Evolutionary conservation across 2,329 filamentous ascomycete species (phyloP).

Genomic region (Penicillium italicum): DNA sequence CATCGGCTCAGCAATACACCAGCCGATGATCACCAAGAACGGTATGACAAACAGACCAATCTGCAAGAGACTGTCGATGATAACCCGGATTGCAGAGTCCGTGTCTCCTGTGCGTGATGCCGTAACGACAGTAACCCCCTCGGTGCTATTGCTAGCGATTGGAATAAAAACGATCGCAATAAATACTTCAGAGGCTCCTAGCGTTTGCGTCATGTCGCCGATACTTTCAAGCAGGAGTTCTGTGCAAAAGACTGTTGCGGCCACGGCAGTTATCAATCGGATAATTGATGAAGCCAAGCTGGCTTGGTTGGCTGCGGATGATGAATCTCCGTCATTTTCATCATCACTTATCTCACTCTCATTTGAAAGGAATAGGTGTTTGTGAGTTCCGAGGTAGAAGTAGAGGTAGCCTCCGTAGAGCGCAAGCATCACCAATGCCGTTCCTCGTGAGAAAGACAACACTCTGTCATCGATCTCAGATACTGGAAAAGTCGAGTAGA

Average conservation of each 20-base stretch:
- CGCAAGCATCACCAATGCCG: slow-evolving; percentile 63
- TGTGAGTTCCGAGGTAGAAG: slow-evolving; percentile 69
- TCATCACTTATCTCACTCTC: slow-evolving; percentile 5
- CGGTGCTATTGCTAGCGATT: slow-evolving; percentile 69
- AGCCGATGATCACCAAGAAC: slow-evolving; percentile 67
- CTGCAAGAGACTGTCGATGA: slow-evolving; percentile 71
- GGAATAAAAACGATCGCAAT: slow-evolving; percentile 70
- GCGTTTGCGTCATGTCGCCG: slow-evolving; percentile 59
- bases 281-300: slow-evolving; percentile 1
- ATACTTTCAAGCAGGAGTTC: slow-evolving; percentile 68
- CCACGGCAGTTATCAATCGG: slow-evolving; percentile 38
- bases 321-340: not conserved
- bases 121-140: slow-evolving; percentile 70
- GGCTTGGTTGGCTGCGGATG: not conserved
- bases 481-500: slow-evolving; percentile 56
- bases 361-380: slow-evolving; percentile 58
- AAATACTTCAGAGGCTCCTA: slow-evolving; percentile 66
- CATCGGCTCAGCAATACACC: slow-evolving; percentile 66
- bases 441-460: slow-evolving; percentile 65
- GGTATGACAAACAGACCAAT: slow-evolving; percentile 72
- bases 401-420: slow-evolving; percentile 67
- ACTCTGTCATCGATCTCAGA: slow-evolving; percentile 50
- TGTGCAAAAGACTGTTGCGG: slow-evolving; percentile 64
- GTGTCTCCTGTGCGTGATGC: slow-evolving; percentile 65
- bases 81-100: slow-evolving; percentile 63